Conservation (phyloP, 140 eudicot genomes). For the Erigeron philadelphicus region DNA sequence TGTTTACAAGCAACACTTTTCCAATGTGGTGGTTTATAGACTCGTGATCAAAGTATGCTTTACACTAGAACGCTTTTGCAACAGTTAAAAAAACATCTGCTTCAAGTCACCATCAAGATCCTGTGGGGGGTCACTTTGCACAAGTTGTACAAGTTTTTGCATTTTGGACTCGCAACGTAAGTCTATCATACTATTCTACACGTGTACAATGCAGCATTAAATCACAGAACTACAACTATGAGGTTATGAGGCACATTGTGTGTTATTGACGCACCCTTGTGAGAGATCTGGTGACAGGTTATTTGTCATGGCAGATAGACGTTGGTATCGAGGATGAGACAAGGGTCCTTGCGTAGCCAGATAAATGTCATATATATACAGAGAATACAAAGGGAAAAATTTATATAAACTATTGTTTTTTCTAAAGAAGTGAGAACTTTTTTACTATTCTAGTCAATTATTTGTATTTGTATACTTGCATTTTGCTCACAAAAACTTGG, state of each 20-base stretch:
- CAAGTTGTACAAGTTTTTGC: background rate
- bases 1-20: background rate
- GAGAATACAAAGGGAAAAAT: no score
- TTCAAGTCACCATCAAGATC: background rate
- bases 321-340: constrained; percentile 1
- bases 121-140: background rate
- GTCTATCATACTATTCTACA: background rate
- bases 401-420: background rate
- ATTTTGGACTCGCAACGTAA: background rate
- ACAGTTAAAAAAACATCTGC: background rate
- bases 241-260: background rate
- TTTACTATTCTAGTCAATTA: background rate
- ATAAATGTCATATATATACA: background rate
- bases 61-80: background rate
- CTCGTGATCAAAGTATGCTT: background rate
- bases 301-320: background rate
- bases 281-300: background rate
- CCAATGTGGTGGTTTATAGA: background rate
- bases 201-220: background rate
- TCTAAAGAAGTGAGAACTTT: background rate
- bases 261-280: background rate
- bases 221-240: background rate
- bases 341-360: background rate
- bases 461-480: background rate
- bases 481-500: constrained; percentile 8